Base-by-base conservation (phyloP, 139 green algal genomes). In the Protoeuglena noctilucae region DNA sequence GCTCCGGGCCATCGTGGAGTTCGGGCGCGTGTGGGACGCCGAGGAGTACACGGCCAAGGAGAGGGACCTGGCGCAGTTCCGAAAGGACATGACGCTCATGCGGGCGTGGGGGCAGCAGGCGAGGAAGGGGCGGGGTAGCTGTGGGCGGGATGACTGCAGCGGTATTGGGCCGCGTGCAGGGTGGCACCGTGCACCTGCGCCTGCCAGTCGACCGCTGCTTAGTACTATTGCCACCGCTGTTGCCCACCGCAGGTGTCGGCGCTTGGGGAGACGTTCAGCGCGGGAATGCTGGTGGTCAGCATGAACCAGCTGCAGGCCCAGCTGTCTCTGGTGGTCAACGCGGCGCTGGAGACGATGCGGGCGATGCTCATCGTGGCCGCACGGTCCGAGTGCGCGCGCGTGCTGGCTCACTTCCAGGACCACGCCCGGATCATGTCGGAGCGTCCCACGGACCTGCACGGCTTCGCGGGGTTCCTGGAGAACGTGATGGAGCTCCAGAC, bases 281-380 rank as follows among this genome's bases (percentile, higher is more conserved):
- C n/a, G n/a, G 62, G 67, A 19, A 46, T 67, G 46, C 46, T 75
- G 21, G 50, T 51, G 40, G 51, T 70, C 24, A 62, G 70, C 58
- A 60, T 43, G 17, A 61, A 49, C 45, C 25, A n/a, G 6, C 54
- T 73, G 27, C 60, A 60, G 22, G 58, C 61, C 39, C 16, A 21
- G 1, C 65, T 73, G 2, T 21, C 50, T 16, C n/a, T 25, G 1
- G 58, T 57, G 16, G 61, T 59, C 23, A 14, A 51, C 21, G 40
- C 50, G 9, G 59, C 62, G 31, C 57, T 75, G 21, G 67, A 69
- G 6, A 29, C 29, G 19, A 63, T 75, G 23, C 66, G 65, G 41
- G 29, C 21, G 17, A 21, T 69, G 54, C 57, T 75, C 9, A 43
- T 67, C 23, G 30, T 57, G 14, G 28, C 31, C 18, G 58, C 57